Base-by-base conservation (phyloP, 116 monocot genomes). In the Posidonia oceanica region DNA sequence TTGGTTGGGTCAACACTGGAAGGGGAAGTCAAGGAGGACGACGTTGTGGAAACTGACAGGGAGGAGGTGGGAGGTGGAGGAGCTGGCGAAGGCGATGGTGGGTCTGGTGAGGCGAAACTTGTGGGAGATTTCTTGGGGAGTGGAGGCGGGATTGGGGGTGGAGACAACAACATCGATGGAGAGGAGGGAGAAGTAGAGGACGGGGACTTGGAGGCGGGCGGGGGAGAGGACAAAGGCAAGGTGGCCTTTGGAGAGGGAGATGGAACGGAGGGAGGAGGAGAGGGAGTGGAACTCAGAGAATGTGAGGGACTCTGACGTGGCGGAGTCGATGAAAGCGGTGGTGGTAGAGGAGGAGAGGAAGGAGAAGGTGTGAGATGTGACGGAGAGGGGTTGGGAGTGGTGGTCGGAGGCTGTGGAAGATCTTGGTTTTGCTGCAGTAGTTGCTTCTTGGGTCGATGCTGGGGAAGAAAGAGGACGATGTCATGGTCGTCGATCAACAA, bases 171-270 rank as follows among this genome's bases (percentile, higher is more conserved):
- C 83, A 62, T 91, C 95, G 69, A 84, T 59, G 77, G 82, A 79
- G 69, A 91, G 76, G 60, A 95, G 83, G 22, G 95, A 69, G 76
- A 91, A 59, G 72, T 83, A 88, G 67, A 91, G 91, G 39, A 95
- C 74, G 51, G 88, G 29, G 29, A 29, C 29, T 29, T 29, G 29
- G 29, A 29, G 29, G 29, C 1, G 29, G 29, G 29, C 1, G 3
- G 88, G 91, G 60, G 86, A 57, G 84, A 91, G 71, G 59, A 91
- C 61, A 77, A 91, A 75, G 14, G 78, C 72, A 3, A 75, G 63
- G 48, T 78, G 67, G 42, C 74, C 74, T 21, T 75, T 70, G 42
- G 78, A 66, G n/a, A 66, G 66, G 44, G 59, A 76, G 20, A 14
- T 52, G 13, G 62, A 76, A 29, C 2, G 15, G 55, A 81, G 73